Conservation (phyloP, 306 rosid genomes). For the Pterocarpus santalinus region DNA sequence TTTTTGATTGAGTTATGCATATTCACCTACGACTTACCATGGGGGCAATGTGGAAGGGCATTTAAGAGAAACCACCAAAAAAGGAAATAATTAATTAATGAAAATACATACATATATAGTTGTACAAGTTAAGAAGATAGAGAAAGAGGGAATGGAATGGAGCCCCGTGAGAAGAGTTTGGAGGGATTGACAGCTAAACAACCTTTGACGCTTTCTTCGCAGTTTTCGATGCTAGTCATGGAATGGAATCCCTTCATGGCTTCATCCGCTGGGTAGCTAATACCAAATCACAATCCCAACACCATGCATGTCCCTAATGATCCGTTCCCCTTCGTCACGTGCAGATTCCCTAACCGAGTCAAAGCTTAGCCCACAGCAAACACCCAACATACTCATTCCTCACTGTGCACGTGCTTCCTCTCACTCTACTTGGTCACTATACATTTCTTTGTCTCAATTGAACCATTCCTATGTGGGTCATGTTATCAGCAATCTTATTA, state of each 20-base stretch:
- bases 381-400: not conserved
- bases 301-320: constrained; percentile 28
- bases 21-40: not conserved
- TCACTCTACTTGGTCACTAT: too few relatives aligned
- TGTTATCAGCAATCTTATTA: too few relatives aligned
- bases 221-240: constrained; percentile 55
- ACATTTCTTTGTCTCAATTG: too few relatives aligned
- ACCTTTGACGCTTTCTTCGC: constrained; percentile 79
- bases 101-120: constrained; percentile 4
- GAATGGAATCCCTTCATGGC: constrained; percentile 36
- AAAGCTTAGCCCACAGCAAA: constrained; percentile 9
- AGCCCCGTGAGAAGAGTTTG: constrained; percentile 74
- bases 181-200: constrained; percentile 95
- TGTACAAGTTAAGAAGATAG: not conserved
- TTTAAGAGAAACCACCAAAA: not conserved
- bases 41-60: not conserved
- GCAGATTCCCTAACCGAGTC: constrained; percentile 70
- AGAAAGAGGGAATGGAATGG: constrained; percentile 29
- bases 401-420: constrained; percentile 30
- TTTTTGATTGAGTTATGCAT: not conserved
- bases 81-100: not conserved
- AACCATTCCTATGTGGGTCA: too few relatives aligned
- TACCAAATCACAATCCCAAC: constrained; percentile 14
- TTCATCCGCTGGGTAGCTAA: constrained; percentile 30
- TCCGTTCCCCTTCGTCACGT: constrained; percentile 58